These are phyloP conservation scores for Urochloa ruziziensis DNA, from an alignment of 176 grass and related monocot species.

Conservation along the genomic window DNA sequence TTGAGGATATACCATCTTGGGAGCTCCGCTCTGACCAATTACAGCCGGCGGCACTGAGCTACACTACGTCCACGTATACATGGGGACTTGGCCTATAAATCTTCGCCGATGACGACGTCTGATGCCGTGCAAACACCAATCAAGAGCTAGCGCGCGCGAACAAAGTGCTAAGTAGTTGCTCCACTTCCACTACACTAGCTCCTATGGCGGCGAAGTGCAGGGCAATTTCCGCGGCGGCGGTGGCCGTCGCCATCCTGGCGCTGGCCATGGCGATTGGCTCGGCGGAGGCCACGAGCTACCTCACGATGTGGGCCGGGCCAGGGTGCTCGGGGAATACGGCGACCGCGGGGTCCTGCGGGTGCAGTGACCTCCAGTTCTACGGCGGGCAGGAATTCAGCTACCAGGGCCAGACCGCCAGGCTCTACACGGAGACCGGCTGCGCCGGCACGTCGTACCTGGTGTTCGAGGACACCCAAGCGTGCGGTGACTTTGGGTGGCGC, in stretches of 20 bases:
- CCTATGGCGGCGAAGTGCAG: background rate
- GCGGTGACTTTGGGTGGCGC: conserved; percentile 32
- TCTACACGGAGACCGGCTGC: conserved; percentile 15
- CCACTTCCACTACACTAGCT: background rate
- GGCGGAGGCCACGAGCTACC: background rate
- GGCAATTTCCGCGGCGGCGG: background rate
- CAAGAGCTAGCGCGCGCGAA: background rate
- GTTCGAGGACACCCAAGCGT: conserved; percentile 24
- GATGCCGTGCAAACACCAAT: background rate
- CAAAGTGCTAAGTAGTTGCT: background rate
- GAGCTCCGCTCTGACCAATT: background rate
- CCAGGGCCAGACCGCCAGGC: conserved; percentile 14
- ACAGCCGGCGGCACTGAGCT: background rate
- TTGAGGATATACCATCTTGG: background rate
- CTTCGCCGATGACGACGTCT: background rate
- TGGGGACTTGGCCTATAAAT: background rate
- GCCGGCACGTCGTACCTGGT: conserved; percentile 19
- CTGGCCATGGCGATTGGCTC: background rate
- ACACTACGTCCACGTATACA: background rate
- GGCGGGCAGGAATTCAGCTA: conserved; percentile 32
- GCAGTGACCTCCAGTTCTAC: background rate
- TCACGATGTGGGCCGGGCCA: conserved; percentile 6
- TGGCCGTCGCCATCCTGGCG: background rate
- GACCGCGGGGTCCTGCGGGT: conserved; percentile 14
- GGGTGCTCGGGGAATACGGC: conserved; percentile 3